Conservation (phyloP, 345 rosid species). For the Clausena lansium region DNA sequence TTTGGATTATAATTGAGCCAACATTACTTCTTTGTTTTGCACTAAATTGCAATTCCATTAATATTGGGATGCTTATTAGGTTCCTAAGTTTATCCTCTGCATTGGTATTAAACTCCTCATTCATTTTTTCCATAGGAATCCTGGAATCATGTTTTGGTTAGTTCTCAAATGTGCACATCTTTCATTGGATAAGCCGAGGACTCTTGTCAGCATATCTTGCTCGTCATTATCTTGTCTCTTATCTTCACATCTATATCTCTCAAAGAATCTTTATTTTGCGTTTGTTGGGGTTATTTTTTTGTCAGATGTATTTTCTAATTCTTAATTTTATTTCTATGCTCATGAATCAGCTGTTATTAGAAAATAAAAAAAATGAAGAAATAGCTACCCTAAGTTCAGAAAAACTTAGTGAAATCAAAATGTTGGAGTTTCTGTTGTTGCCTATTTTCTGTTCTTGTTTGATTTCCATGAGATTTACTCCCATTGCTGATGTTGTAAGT, state of each 20-base stretch:
- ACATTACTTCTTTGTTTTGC: neutral
- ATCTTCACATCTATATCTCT: neutral
- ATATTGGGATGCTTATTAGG: neutral
- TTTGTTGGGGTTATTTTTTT: neutral
- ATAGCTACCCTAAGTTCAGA: neutral
- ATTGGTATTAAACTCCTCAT: neutral
- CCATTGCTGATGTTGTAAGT: neutral
- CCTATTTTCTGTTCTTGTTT: neutral
- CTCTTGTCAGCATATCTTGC: neutral
- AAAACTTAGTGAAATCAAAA: neutral
- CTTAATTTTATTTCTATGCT: neutral
- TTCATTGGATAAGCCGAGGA: neutral
- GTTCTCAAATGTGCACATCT: neutral
- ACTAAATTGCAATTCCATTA: neutral
- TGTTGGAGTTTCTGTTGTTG: neutral
- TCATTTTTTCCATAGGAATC: no score
- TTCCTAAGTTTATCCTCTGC: neutral
- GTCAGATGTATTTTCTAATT: neutral
- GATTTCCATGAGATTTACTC: neutral
- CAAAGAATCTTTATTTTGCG: neutral
- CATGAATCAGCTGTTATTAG: neutral
- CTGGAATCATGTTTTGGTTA: neutral
- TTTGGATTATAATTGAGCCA: neutral
- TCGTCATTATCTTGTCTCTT: neutral
- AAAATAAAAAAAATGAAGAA: neutral